Evolutionary conservation across 306 rosid species (phyloP), one percentile per base, ranked within the genome.

Genomic region (Vigna radiata): DNA sequence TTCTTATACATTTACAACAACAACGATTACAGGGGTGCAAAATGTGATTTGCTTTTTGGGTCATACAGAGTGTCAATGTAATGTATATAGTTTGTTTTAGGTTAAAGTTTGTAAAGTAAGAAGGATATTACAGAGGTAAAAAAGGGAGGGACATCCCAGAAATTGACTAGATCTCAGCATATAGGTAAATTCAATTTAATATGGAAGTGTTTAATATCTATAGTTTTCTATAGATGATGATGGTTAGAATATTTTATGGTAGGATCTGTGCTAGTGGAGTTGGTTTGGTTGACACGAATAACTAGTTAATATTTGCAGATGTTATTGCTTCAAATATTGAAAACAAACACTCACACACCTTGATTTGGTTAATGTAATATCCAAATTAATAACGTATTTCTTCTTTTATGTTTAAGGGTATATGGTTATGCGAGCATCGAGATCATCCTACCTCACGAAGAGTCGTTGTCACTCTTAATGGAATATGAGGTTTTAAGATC

Each of bases 371-470:
- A 71, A 70, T 31, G 18, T 23, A 54, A 21, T 43, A 56, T 53
- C 37, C 36, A 12, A 31, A 21, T 6, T 65, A 19, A 7, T 47
- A 6, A 36, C 31, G 16, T 41, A 66, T 69, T 73, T 63, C 14
- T 46, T 78, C 43, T 77, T 15, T 70, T 61, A 23, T 87, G 64
- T 72, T 82, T 53, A 84, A 94, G 94, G 97, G 98, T 53, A 94
- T 94, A 86, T 91, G 97, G 98, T 87, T 90, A 13, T 92, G 97
- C 68, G 97, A 92, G 89, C 96, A 92, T 78, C 87, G 93, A 63
- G 93, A 92, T 83, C 48, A 66, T 67, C 89, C 97, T 44, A 84
- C 89, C 64, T 80, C 93, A 0, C 80, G 93, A 77, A 87, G 86
- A 39, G 87, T 92, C 74, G 93, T 92, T 74, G 86, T 88, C 80